These are phyloP conservation scores for Pseudonitzschia multiseries DNA, from an alignment of 108 stramenopile species.

Conservation along the genomic window DNA sequence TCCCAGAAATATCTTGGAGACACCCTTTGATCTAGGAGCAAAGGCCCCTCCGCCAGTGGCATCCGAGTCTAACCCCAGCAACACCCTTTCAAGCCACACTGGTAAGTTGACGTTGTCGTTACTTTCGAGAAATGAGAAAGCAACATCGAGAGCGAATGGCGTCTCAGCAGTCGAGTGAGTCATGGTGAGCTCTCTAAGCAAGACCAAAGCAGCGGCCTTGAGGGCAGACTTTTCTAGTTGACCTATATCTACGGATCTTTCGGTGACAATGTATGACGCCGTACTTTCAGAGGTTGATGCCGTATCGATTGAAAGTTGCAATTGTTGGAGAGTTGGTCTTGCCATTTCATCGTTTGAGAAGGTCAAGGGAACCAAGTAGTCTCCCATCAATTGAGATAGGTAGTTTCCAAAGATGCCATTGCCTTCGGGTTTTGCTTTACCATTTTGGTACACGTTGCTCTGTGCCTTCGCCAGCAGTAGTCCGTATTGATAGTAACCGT, in stretches of 20 bases:
- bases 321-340: slow-evolving; percentile 42
- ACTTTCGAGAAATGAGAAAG: slow-evolving; percentile 41
- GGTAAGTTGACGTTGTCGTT: slow-evolving; percentile 44
- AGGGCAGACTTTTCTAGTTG: not conserved
- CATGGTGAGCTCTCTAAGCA: slow-evolving; percentile 49
- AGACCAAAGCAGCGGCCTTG: slow-evolving; percentile 35
- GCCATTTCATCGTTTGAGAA: not conserved
- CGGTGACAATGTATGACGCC: slow-evolving; percentile 23
- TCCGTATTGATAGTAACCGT: slow-evolving; percentile 70
- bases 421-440: slow-evolving; percentile 46
- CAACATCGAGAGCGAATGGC: slow-evolving; percentile 67
- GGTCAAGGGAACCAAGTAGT: slow-evolving; percentile 60
- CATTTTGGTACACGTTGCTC: slow-evolving; percentile 27
- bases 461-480: slow-evolving; percentile 52
- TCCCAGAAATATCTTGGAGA: slow-evolving; percentile 27
- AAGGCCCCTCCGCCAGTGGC: slow-evolving; percentile 42
- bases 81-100: slow-evolving; percentile 67
- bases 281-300: not conserved
- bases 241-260: not conserved
- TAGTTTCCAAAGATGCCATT: slow-evolving; percentile 57
- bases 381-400: slow-evolving; percentile 54
- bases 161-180: slow-evolving; percentile 45
- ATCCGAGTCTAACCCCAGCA: slow-evolving; percentile 35
- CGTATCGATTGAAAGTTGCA: slow-evolving; percentile 24
- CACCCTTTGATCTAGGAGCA: slow-evolving; percentile 32